A percentile compares a stretch with the other conserved stretches of the same genome.
These are phyloP conservation scores for Apophysomyces ossiformis DNA, from an alignment of 371 early-diverging fungal species.

Conservation along the genomic window DNA sequence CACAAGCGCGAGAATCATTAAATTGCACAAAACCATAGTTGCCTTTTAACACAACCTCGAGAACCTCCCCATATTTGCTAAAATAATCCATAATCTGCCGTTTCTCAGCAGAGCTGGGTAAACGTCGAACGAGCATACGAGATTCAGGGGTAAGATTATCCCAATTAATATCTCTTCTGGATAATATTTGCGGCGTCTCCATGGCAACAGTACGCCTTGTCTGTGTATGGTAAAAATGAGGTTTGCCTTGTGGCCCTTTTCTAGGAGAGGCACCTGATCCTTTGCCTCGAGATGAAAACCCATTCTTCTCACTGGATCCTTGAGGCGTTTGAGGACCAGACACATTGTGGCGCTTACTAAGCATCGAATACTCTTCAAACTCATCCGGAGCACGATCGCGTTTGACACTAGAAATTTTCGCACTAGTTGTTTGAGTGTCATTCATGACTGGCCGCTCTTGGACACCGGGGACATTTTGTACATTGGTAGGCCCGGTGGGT, in stretches of 20 bases:
- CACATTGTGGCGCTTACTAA: constrained; percentile 35
- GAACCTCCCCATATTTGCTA: constrained; percentile 51
- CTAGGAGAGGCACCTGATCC: constrained; percentile 1
- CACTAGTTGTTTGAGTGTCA: constrained; percentile 57
- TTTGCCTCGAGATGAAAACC: constrained; percentile 1
- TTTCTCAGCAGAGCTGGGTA: constrained; percentile 38
- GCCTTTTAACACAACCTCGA: constrained; percentile 44
- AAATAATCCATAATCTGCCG: constrained; percentile 45
- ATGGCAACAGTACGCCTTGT: constrained; percentile 17
- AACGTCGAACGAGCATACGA: constrained; percentile 46
- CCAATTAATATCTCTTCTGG: constrained; percentile 35
- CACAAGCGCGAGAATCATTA: constrained; percentile 40
- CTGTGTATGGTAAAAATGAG: constrained; percentile 11
- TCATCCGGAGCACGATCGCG: constrained; percentile 40
- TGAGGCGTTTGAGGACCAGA: constrained; percentile 12
- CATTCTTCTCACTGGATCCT: constrained; percentile 3
- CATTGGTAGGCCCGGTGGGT: constrained; percentile 32
- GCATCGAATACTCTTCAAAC: constrained; percentile 55
- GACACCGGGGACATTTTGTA: constrained; percentile 1
- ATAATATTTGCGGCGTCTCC: constrained; percentile 24
- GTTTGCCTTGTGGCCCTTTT: constrained; percentile 13
- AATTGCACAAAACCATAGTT: constrained; percentile 53
- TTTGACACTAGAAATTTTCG: constrained; percentile 16
- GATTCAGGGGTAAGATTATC: constrained; percentile 41
- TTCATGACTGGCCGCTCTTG: constrained; percentile 75